Conservation (phyloP, 2,329 filamentous ascomycete species). For the Monilinia fructigena region DNA sequence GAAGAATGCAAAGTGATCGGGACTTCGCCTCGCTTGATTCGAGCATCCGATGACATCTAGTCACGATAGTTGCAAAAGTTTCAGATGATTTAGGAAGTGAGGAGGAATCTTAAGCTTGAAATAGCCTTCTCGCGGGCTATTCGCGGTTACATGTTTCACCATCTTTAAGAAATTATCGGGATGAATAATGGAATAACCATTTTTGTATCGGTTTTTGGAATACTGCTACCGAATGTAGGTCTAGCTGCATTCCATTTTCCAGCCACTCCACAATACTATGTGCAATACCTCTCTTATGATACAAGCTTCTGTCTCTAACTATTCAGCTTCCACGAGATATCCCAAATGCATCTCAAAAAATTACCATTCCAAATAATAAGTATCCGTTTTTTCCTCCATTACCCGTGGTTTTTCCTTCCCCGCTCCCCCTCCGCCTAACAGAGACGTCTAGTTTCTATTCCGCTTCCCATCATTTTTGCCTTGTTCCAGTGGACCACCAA, state of each 20-base stretch:
- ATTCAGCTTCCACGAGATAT: neutral
- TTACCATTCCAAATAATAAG: too few relatives aligned
- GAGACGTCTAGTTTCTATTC: too few relatives aligned
- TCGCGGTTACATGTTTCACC: neutral
- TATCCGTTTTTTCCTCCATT: neutral
- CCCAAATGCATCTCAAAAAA: neutral
- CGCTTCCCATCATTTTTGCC: neutral
- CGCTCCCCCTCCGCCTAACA: too few relatives aligned
- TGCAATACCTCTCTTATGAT: neutral
- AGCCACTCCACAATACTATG: neutral
- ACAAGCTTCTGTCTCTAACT: neutral
- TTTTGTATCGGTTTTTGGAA: neutral
- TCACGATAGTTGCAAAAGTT: too few relatives aligned
- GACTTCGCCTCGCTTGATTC: too few relatives aligned
- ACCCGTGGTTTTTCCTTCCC: neutral
- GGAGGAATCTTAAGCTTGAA: neutral
- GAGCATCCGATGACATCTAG: too few relatives aligned
- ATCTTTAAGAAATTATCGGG: neutral
- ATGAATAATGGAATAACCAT: neutral
- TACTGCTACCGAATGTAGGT: neutral
- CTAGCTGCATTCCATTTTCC: slow-evolving; percentile 1
- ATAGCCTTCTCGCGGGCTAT: neutral
- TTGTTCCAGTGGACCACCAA: neutral
- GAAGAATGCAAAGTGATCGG: too few relatives aligned
- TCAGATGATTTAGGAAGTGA: neutral